phyloP scores from a whole-genome alignment of 2,329 filamentous ascomycete genomes.

The Nannizziopsis arthrosporioides region DNA sequence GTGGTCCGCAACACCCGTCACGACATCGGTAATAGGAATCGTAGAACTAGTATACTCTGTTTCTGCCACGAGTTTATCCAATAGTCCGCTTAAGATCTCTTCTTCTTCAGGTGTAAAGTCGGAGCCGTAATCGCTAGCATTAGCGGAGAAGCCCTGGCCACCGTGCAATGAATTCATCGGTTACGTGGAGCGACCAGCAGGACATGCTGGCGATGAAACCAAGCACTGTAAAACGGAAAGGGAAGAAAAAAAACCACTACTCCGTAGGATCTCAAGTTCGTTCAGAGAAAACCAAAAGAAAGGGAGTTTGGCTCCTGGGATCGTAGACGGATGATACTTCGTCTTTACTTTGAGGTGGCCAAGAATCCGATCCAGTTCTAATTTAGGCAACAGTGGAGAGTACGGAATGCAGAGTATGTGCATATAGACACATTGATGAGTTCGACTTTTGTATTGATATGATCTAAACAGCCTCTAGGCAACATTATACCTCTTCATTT shows the following conservation, averaged over 20 bases:
- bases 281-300: too few relatives aligned
- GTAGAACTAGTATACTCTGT: slow-evolving; percentile 13
- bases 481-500: too few relatives aligned
- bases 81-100: slow-evolving; percentile 40
- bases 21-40: slow-evolving; percentile 15
- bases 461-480: too few relatives aligned
- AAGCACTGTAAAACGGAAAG: background rate
- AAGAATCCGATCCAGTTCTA: too few relatives aligned
- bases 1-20: background rate
- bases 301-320: too few relatives aligned
- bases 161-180: background rate
- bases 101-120: slow-evolving; percentile 50
- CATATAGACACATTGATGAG: too few relatives aligned
- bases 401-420: too few relatives aligned
- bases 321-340: too few relatives aligned
- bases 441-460: too few relatives aligned
- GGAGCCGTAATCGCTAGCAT: slow-evolving; percentile 50
- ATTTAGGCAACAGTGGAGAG: too few relatives aligned
- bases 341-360: too few relatives aligned
- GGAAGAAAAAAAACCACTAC: background rate
- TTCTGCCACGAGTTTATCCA: slow-evolving; percentile 36
- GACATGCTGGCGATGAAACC: slow-evolving; percentile 2
- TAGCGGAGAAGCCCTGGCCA: slow-evolving; percentile 10
- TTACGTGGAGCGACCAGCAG: slow-evolving; percentile 1
- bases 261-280: background rate